Evolutionary conservation across 352 stramenopile genomes (phyloP), one percentile per base, ranked within the genome.

Genomic region (Globisporangium splendens): DNA sequence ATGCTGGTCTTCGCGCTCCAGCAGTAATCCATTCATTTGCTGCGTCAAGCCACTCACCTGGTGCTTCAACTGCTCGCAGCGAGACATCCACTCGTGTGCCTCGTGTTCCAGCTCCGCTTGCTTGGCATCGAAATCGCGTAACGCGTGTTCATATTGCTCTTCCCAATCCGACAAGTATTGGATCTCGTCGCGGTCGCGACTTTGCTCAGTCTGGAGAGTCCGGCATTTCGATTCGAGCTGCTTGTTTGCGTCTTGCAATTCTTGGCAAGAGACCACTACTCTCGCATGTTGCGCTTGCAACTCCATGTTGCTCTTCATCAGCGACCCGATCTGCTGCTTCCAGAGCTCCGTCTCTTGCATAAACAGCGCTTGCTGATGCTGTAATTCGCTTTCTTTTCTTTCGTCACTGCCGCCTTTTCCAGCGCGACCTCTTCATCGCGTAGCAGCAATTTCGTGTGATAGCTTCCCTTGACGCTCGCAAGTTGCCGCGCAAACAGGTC

Each of bases 231-330:
- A 56, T 18, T 50, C 57, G 18, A 68, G 58, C 51, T 65, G 59
- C 13, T 39, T 28, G 18, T 35, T 21, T 18, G 41, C 49, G 49
- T n/a, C 6, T 14, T 20, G 12, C 3, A 44, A 35, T 28, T 54
- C 49, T 14, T 35, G 49, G 4, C 41, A 14, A 28, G 17, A 2
- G 8, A 43, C 66, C n/a, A 10, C 50, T 8, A 73, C 41, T 24
- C 58, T 48, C 20, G 73, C 61, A 15, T 69, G 69, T 21, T 80
- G 62, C 20, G 33, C 60, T 46, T 74, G 61, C 3, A 77, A 62
- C 31, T 81, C 72, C n/a, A 77, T 62, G 39, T 75, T 69, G 15
- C 65, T 63, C 54, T 80, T 80, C 1, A 62, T 68, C 13, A 85
- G 56, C n/a, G 61, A 44, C 43, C 67, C 71, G 49, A 86, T 79